Evolutionary conservation across 495 filamentous ascomycete species (phyloP).

Genomic region (Parmelia sp.): DNA sequence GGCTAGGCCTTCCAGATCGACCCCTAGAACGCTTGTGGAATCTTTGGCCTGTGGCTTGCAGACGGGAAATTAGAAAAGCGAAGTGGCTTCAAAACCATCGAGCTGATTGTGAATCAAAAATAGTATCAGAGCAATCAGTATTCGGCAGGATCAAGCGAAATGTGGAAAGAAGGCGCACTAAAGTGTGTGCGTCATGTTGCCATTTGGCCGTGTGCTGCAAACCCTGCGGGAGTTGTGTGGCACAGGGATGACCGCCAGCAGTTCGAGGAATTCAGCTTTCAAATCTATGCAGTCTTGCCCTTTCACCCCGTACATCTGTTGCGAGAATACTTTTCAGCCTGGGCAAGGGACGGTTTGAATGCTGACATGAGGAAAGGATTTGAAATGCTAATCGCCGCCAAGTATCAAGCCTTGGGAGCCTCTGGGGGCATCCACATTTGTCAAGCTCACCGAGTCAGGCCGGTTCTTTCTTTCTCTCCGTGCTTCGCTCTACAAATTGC

Average conservation of each 20-base stretch:
- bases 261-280: neutral
- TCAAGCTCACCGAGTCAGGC: neutral
- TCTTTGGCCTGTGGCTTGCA: conserved; percentile 8
- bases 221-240: neutral
- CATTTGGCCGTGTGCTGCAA: neutral
- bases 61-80: conserved; percentile 2
- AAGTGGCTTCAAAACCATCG: neutral
- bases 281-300: neutral
- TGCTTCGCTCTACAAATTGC: neutral
- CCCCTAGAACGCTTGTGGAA: conserved; percentile 6
- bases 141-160: conserved; percentile 10
- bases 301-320: neutral
- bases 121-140: neutral
- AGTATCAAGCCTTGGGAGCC: too few species aligned
- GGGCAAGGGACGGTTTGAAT: neutral
- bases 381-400: neutral
- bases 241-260: neutral
- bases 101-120: conserved; percentile 4
- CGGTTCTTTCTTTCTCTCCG: neutral
- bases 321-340: neutral
- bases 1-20: conserved; percentile 13
- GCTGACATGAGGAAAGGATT: neutral
- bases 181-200: neutral
- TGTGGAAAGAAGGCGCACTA: conserved; percentile 8
- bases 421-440: neutral